A percentile compares a stretch with the other conserved stretches of the same genome.
These are phyloP conservation scores for Colletotrichum lindemuthianum DNA, from an alignment of 2,329 filamentous ascomycete species.

Conservation along the genomic window DNA sequence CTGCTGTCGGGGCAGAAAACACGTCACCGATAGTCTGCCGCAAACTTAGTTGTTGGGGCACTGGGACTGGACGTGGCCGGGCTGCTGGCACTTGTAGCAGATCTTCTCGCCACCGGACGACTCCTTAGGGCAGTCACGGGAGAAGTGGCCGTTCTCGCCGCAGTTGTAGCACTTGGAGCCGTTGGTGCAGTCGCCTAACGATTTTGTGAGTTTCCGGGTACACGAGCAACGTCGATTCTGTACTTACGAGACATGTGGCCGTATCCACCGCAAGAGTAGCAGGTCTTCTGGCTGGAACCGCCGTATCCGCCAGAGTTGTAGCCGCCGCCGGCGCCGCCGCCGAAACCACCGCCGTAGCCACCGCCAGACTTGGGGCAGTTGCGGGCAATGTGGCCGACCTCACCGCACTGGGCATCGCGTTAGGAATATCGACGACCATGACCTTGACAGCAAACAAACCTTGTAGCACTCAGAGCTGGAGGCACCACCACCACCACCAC, in stretches of 20 bases:
- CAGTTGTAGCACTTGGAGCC: constrained; percentile 99
- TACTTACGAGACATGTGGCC: constrained; percentile 90
- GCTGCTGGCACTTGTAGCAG: constrained; percentile 94
- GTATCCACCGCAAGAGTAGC: constrained; percentile 97
- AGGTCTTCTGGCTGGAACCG: constrained; percentile 78
- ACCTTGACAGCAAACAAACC: constrained; percentile 47
- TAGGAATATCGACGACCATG: too few relatives aligned
- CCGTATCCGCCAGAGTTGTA: constrained; percentile 58
- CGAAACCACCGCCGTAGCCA: constrained; percentile 57
- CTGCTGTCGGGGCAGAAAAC: constrained; percentile 27
- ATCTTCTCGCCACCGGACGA: constrained; percentile 88
- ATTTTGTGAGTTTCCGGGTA: constrained; percentile 16
- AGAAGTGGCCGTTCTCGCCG: constrained; percentile 91
- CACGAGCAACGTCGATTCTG: background rate
- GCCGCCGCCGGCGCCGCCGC: constrained; percentile 59
- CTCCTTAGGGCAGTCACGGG: constrained; percentile 95
- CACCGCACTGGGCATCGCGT: constrained; percentile 74
- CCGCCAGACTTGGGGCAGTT: constrained; percentile 79
- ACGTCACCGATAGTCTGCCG: constrained; percentile 34
- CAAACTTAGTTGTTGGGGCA: constrained; percentile 81
- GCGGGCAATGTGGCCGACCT: constrained; percentile 94
- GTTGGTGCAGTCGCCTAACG: constrained; percentile 88
- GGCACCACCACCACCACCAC: constrained; percentile 52
- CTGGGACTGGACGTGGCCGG: constrained; percentile 90
- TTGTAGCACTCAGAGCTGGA: constrained; percentile 88